Conservation (phyloP, 2,329 filamentous ascomycete species). For the Annulohypoxylon truncatum region DNA sequence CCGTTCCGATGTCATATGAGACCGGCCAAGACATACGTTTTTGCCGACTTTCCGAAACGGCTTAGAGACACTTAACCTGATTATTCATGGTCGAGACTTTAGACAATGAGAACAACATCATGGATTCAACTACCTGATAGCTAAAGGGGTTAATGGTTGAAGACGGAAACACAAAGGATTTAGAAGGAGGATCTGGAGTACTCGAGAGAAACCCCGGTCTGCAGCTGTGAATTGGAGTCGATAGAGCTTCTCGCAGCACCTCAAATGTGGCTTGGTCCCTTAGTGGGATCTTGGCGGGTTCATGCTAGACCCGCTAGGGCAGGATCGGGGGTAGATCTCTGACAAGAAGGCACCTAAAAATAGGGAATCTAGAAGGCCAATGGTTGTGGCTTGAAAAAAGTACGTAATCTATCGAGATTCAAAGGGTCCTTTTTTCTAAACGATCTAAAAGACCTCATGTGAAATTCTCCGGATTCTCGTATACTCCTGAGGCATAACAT, state of each 20-base stretch:
- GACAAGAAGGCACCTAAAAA: conserved; percentile 30
- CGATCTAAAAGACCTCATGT: background rate
- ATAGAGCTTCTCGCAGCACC: conserved; percentile 9
- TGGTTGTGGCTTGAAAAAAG: conserved; percentile 20
- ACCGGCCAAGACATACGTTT: background rate
- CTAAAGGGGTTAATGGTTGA: conserved; percentile 2
- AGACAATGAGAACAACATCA: background rate
- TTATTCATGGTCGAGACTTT: background rate
- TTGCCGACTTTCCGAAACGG: conserved; percentile 14
- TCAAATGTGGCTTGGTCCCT: conserved; percentile 26
- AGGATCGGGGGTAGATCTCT: conserved; percentile 29
- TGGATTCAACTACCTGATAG: background rate
- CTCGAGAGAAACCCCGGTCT: conserved; percentile 1
- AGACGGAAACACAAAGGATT: conserved; percentile 28
- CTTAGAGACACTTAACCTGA: background rate
- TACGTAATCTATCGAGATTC: conserved; percentile 19
- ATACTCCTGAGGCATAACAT: conserved; percentile 1
- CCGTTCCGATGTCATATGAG: background rate
- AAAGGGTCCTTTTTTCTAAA: background rate
- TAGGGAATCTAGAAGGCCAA: conserved; percentile 21
- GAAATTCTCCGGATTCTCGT: conserved; percentile 5
- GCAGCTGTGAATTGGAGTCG: background rate
- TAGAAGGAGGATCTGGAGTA: conserved; percentile 21
- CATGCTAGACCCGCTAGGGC: conserved; percentile 19
- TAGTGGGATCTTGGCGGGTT: conserved; percentile 26